Conservation (phyloP, 2,329 filamentous ascomycete genomes). For the Arachnomyces sp. region DNA sequence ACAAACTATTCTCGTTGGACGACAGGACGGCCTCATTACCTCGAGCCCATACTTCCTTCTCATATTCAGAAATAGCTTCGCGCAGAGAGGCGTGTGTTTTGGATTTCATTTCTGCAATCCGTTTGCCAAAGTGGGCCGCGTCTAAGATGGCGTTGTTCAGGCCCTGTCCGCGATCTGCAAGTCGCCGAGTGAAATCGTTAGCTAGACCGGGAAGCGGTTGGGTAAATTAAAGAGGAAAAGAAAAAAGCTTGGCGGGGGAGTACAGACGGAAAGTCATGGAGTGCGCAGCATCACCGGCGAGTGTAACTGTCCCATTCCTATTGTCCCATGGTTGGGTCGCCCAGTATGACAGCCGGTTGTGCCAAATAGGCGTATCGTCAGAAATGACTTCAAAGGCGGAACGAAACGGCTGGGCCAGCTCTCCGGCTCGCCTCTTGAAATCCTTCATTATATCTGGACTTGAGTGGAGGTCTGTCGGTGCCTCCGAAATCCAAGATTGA, state of each 20-base stretch:
- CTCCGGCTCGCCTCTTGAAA: slow-evolving; percentile 6
- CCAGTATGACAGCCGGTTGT: slow-evolving; percentile 29
- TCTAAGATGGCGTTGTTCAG: slow-evolving; percentile 31
- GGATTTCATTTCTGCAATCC: slow-evolving; percentile 5
- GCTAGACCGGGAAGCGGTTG: background rate
- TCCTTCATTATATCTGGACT: slow-evolving; percentile 5
- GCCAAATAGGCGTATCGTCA: slow-evolving; percentile 20
- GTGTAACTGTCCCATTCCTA: slow-evolving; percentile 23
- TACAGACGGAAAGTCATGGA: slow-evolving; percentile 32
- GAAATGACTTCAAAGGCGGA: slow-evolving; percentile 27
- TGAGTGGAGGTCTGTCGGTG: slow-evolving; percentile 3
- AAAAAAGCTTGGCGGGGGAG: too few relatives aligned
- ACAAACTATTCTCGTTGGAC: slow-evolving; percentile 6
- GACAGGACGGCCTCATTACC: slow-evolving; percentile 6
- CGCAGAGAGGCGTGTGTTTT: background rate
- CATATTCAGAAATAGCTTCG: slow-evolving; percentile 1
- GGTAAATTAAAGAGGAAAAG: background rate
- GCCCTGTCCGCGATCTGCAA: slow-evolving; percentile 30
- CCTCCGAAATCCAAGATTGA: slow-evolving; percentile 8
- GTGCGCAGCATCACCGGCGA: slow-evolving; percentile 34
- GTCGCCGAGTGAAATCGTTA: background rate
- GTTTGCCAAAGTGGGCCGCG: slow-evolving; percentile 10
- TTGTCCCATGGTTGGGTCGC: slow-evolving; percentile 26
- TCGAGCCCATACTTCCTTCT: slow-evolving; percentile 7
- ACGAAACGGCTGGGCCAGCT: slow-evolving; percentile 27